Evolutionary conservation across 306 rosid genomes (phyloP), one percentile per base, ranked within the genome.

Genomic region (Nissolia schottii): DNA sequence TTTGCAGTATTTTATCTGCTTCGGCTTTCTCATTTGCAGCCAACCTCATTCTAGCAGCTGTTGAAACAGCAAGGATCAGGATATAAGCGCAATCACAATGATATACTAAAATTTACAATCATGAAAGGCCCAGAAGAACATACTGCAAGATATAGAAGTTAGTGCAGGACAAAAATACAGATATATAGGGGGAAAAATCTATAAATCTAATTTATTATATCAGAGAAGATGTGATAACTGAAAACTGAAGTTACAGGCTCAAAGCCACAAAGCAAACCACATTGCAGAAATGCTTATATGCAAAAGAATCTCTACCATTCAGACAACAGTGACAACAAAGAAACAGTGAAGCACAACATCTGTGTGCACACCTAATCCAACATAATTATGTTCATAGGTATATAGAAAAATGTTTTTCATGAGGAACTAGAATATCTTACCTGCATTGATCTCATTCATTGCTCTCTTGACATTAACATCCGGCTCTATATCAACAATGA

Each of bases 361-460:
- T 49, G 13, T 40, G 55, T 10, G 37, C 5, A 51, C n/a, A 57
- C 31, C 20, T 48, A 31, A 59, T 37, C 53, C 40, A 32, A 45
- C 10, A 29, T 12, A 50, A 14, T 31, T 56, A 46, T 37, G 50
- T 40, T 51, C 24, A 48, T 31, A 68, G 22, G 28, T 61, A 53
- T 24, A 64, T 13, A 72, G 43, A 16, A 25, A 50, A 58, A 14
- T 51, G 35, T 31, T 29, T 51, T 61, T 29, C 22, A 10, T 3
- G 16, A 76, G 24, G 67, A 31, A 51, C 46, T 7, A n/a, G 13
- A 38, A 49, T 24, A 45, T 31, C 31, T 64, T 84, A 90, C 91
- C 96, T 56, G 93, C 93, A 75, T 84, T 85, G 77, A 85, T 86
- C 80, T 90, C 96, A 0, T 90, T 88, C 87, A 90, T 84, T 18